These are phyloP conservation scores for Venturia asperata DNA, from an alignment of 2,329 filamentous ascomycete genomes.

Conservation along the genomic window DNA sequence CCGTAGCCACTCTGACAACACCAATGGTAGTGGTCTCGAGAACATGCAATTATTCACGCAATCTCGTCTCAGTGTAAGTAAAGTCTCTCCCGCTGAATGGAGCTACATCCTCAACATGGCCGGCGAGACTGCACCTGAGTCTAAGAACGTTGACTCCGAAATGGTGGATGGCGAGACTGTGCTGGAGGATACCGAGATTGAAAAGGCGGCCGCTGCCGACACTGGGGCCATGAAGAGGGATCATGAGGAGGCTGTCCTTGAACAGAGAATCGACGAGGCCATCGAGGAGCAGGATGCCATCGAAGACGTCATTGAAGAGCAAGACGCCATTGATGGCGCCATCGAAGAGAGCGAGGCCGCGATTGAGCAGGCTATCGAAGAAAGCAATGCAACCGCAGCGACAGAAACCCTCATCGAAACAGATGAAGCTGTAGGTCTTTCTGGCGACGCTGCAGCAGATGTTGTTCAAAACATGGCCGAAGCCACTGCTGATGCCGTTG, in stretches of 20 bases:
- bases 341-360: background rate
- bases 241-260: background rate
- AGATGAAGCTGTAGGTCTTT: background rate
- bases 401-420: background rate
- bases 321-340: background rate
- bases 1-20: slow-evolving; percentile 49
- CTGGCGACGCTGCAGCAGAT: background rate
- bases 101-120: slow-evolving; percentile 51
- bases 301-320: background rate
- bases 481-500: background rate
- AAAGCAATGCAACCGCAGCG: background rate
- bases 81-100: slow-evolving; percentile 60
- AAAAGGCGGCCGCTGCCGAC: background rate
- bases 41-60: slow-evolving; percentile 79
- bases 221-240: background rate
- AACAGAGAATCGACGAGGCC: background rate
- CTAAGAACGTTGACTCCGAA: background rate
- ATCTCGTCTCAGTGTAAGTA: slow-evolving; percentile 73
- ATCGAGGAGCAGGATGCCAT: background rate
- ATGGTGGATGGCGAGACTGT: slow-evolving; percentile 2
- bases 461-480: slow-evolving; percentile 12
- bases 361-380: background rate
- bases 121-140: slow-evolving; percentile 14
- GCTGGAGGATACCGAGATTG: background rate
- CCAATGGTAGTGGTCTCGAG: slow-evolving; percentile 51